phyloP scores from a whole-genome alignment of 306 rosid genomes.

The Cicer chorassanicum region DNA sequence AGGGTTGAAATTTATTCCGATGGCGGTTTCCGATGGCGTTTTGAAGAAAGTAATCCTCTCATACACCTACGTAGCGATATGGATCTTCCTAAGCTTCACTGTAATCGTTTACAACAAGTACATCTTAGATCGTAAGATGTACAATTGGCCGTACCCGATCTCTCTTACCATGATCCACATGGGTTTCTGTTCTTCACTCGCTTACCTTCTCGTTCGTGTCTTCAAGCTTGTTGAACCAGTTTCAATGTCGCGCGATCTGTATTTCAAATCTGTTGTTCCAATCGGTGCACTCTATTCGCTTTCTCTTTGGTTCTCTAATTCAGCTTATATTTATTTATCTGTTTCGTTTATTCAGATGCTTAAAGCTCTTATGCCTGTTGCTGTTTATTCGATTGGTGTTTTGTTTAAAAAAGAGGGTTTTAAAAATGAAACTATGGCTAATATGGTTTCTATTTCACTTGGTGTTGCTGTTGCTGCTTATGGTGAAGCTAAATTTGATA shows the following conservation, averaged over 20 bases:
- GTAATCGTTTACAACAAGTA: conserved; percentile 96
- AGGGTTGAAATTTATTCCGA: too few relatives aligned
- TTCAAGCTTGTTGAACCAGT: conserved; percentile 89
- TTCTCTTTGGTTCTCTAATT: conserved; percentile 92
- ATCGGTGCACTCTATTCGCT: conserved; percentile 95
- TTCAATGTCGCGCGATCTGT: conserved; percentile 85
- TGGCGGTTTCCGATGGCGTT: conserved; percentile 82
- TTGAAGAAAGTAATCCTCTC: conserved; percentile 82
- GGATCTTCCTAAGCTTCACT: conserved; percentile 97
- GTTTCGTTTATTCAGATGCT: conserved; percentile 98
- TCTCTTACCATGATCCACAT: conserved; percentile 98
- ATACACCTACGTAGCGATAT: conserved; percentile 77
- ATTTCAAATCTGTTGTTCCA: conserved; percentile 81
- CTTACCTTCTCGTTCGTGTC: conserved; percentile 76
- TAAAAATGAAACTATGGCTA: conserved; percentile 72
- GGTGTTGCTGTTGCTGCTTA: conserved; percentile 93
- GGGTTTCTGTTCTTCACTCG: conserved; percentile 92
- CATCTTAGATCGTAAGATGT: conserved; percentile 91
- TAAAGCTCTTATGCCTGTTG: conserved; percentile 94
- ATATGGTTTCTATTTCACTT: conserved; percentile 85
- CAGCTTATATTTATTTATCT: conserved; percentile 85
- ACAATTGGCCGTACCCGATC: conserved; percentile 95
- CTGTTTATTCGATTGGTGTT: conserved; percentile 85
- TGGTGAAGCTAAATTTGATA: conserved; percentile 82
- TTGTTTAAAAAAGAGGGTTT: conserved; percentile 68